Evolutionary conservation across 1,284 basidiomycete genomes (phyloP).

Genomic region (Naganishia cerealis): DNA sequence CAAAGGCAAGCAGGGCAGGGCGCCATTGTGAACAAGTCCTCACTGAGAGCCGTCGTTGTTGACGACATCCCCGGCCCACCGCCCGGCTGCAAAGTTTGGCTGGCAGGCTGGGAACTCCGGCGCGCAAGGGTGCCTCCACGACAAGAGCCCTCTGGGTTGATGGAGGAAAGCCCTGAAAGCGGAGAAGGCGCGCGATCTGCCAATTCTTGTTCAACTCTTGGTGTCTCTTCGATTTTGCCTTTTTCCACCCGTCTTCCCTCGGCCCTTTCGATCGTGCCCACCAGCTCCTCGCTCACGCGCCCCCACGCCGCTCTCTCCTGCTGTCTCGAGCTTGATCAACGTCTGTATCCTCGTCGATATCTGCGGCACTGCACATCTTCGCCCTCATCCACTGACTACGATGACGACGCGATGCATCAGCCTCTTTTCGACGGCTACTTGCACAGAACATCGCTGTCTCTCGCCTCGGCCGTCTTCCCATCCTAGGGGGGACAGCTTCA

Average conservation of each 20-base stretch:
- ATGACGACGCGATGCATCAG: constrained; percentile 27
- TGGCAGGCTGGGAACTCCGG: neutral
- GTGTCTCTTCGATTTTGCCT: neutral
- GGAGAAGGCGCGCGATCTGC: neutral
- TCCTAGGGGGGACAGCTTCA: neutral
- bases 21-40: neutral
- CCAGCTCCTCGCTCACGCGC: neutral
- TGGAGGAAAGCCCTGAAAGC: neutral
- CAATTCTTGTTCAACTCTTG: neutral
- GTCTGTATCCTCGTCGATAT: neutral
- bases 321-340: too few species aligned
- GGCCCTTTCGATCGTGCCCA: neutral
- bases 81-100: neutral
- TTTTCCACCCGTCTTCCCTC: neutral
- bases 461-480: constrained; percentile 2
- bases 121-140: neutral
- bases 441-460: constrained; percentile 12
- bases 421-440: neutral
- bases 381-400: constrained; percentile 19
- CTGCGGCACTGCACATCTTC: neutral
- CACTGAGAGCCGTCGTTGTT: neutral
- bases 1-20: neutral
- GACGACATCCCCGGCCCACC: neutral
- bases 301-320: neutral
- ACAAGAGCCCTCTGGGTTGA: neutral